Evolutionary conservation across 768 basidiomycete genomes (phyloP).

Genomic region (Peribolospora baueri): DNA sequence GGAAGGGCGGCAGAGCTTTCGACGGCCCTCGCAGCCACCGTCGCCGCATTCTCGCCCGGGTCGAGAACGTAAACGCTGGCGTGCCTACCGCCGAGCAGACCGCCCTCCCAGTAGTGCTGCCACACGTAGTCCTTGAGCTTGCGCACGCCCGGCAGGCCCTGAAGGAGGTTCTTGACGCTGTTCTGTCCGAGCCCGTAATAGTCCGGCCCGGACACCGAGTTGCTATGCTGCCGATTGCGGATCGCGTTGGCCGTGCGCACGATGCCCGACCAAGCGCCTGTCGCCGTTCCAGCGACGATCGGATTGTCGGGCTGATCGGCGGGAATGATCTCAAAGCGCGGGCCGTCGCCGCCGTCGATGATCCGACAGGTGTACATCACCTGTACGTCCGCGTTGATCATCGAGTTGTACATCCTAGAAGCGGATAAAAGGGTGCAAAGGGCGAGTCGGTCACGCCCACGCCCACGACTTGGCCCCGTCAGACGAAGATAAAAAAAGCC

Average conservation of each 20-base stretch:
- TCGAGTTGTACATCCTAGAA: constrained; percentile 50
- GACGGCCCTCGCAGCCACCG: constrained; percentile 13
- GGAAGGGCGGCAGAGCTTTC: constrained; percentile 21
- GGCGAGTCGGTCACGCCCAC: background rate
- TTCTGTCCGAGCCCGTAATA: constrained; percentile 71
- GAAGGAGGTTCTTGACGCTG: constrained; percentile 72
- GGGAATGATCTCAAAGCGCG: constrained; percentile 62
- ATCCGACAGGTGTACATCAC: constrained; percentile 64
- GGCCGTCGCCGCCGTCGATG: constrained; percentile 58
- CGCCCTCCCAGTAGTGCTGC: constrained; percentile 61
- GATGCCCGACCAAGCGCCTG: constrained; percentile 63
- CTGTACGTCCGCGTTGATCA: constrained; percentile 37
- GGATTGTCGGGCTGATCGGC: constrained; percentile 44
- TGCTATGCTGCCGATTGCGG: constrained; percentile 56
- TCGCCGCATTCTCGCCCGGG: constrained; percentile 4
- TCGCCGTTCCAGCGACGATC: constrained; percentile 63
- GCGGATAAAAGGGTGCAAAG: background rate
- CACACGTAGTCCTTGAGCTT: constrained; percentile 55
- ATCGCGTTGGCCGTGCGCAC: constrained; percentile 61
- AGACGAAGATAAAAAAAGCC: constrained; percentile 9
- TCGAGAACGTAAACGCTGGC: background rate
- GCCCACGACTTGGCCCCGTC: background rate
- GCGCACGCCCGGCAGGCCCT: constrained; percentile 51
- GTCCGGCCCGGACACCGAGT: constrained; percentile 68
- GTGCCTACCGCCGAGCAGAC: background rate